Conservation (phyloP, 2,329 filamentous ascomycete genomes). For the Septoria linicola region DNA sequence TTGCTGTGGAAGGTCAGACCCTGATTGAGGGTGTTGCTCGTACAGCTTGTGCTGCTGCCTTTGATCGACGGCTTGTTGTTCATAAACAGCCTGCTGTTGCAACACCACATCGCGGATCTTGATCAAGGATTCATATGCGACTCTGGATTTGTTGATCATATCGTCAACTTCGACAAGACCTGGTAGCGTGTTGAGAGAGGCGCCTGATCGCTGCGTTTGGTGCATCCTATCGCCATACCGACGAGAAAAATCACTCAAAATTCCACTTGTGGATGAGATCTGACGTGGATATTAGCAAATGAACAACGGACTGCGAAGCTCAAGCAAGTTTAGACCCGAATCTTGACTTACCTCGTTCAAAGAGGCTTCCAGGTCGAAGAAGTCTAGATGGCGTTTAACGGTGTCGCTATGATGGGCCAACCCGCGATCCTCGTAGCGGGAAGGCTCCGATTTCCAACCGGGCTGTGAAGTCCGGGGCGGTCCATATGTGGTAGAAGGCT, state of each 20-base stretch:
- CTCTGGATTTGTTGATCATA: slow-evolving; percentile 50
- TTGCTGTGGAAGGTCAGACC: slow-evolving; percentile 39
- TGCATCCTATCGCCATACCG: slow-evolving; percentile 53
- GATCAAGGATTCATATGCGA: slow-evolving; percentile 51
- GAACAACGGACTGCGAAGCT: not conserved
- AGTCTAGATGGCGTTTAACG: slow-evolving; percentile 64
- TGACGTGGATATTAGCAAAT: slow-evolving; percentile 20
- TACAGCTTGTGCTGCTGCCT: slow-evolving; percentile 39
- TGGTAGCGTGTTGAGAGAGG: slow-evolving; percentile 51
- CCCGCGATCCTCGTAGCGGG: slow-evolving; percentile 20
- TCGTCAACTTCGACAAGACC: slow-evolving; percentile 53
- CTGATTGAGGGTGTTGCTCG: slow-evolving; percentile 48
- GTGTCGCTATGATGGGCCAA: slow-evolving; percentile 43
- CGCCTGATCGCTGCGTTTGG: slow-evolving; percentile 50
- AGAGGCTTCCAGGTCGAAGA: slow-evolving; percentile 58
- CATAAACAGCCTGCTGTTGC: slow-evolving; percentile 58
- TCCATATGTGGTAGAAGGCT: slow-evolving; percentile 44
- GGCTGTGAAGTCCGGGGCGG: slow-evolving; percentile 41
- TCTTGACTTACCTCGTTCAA: slow-evolving; percentile 47
- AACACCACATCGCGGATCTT: slow-evolving; percentile 61
- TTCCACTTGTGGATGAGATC: slow-evolving; percentile 48
- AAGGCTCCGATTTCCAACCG: slow-evolving; percentile 41
- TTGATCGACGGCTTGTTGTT: slow-evolving; percentile 56
- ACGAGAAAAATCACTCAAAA: slow-evolving; percentile 50
- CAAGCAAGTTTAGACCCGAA: too few species aligned